Base-by-base conservation (phyloP, 2,329 filamentous ascomycete species). In the Fusarium equiseti region DNA sequence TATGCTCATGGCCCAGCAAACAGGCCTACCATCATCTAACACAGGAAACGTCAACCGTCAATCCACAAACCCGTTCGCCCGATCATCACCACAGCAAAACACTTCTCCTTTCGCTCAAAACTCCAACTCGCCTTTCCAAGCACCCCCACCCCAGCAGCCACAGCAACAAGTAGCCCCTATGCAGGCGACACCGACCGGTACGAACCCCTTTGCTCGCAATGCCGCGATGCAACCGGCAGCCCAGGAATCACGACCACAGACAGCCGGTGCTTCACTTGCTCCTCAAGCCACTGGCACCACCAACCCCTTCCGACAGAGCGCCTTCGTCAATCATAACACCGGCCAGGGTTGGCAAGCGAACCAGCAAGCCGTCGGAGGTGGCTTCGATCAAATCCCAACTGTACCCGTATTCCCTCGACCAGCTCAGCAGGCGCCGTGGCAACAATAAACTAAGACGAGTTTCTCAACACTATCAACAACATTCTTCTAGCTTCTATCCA, bases 251-350 rank as follows among this genome's bases (percentile, higher is more conserved):
- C 78, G 82, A n/a, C 84, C 83, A 1, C 83, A 84, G 44, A 83
- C 84, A 3, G 83, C 81, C 40, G 81, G 80, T 35, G 79, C 86
- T 40, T 79, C 86, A 51, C 82, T 96, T 8, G 87, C 87, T 56
- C 89, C 94, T 4, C 94, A 95, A 76, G 88, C 91, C 3, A 98
- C 95, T 0, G 95, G 94, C 11, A 94, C 89, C 76, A 98, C 95
- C 4, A 99, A 99, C 76, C 96, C 96, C 1, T 98, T 98, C 86
- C 89, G 96, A 18, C 94, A 98, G 77, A 93, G 92, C 48, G 90
- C 91, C 6, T 97, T 98, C 79, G 91, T 97, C 55, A 96, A 97
- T 77, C 94, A 97, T 76, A 86, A 90, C 68, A 97, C 94, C 0
- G 95, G 95, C 1, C 87, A 93, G 79, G 93, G 93, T 3, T 98